Conservation (phyloP, 139 green algal species). For the Asterochloris sp. region DNA sequence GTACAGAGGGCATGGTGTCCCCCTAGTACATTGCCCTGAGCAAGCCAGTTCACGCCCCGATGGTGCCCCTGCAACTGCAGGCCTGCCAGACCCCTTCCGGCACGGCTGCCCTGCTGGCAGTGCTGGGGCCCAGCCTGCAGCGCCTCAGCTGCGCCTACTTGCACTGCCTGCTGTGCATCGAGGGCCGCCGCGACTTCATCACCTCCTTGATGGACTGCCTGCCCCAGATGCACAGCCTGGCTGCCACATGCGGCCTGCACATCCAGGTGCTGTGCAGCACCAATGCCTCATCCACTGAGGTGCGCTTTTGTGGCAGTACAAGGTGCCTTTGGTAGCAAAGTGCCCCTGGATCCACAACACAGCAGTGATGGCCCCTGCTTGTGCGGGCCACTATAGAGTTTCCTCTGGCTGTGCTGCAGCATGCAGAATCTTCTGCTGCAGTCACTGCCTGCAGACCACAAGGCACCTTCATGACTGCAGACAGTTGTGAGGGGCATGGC, state of each 20-base stretch:
- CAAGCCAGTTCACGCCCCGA: too few species aligned
- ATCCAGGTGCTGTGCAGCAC: constrained; percentile 6
- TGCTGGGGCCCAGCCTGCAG: constrained; percentile 12
- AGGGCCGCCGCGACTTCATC: constrained; percentile 3
- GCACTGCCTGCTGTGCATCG: constrained; percentile 12
- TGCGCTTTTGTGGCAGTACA: background rate
- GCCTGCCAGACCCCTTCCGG: background rate
- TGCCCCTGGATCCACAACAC: too few species aligned
- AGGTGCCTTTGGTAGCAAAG: background rate
- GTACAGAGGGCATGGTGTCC: too few species aligned
- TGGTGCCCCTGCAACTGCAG: too few species aligned
- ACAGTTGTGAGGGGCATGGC: background rate
- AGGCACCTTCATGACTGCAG: too few species aligned
- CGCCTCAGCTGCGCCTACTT: constrained; percentile 9
- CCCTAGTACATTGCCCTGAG: too few species aligned
- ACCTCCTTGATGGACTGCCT: background rate
- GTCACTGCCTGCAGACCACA: background rate
- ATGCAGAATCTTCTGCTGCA: background rate
- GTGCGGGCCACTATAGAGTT: background rate
- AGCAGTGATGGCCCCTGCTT: too few species aligned
- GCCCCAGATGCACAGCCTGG: background rate
- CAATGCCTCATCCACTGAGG: background rate
- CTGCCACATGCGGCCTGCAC: background rate
- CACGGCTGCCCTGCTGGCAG: background rate
- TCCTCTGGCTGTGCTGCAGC: background rate